Base-by-base conservation (phyloP, 495 filamentous ascomycete genomes). In the Friedmanniomyces endolithicus region DNA sequence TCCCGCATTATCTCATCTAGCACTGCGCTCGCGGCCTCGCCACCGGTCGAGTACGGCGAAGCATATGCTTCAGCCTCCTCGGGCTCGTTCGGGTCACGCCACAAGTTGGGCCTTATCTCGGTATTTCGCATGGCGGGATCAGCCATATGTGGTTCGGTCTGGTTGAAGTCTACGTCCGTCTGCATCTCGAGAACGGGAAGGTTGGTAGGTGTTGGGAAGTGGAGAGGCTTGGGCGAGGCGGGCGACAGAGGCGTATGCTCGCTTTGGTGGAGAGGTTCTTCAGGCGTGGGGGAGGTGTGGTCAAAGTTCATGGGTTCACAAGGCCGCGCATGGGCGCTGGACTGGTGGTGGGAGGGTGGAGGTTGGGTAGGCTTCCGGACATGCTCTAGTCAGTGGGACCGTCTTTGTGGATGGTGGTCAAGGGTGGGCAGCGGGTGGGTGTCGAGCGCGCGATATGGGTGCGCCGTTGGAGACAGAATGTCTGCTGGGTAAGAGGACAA, bases 91-190 rank as follows among this genome's bases (percentile, higher is more conserved):
- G 55, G 54, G 37, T 53, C 59, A 7, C 47, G 49, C 59, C 59
- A 62, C 9, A 51, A 14, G 31, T 62, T 44, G 1, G 59, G 59
- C 7, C 59, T 2, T 1, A 62, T 43, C 35, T 58, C 59, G 7
- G 59, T 62, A 33, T 62, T 54, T 55, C 40, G 59, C 55, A 63
- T 62, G 53, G 64, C 52, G 0, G 60, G 57, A 23, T 61, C 69
- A 49, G 44, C 64, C 64, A 71, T 67, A 62, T 76, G 70, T 9
- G 78, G 76, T 19, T 80, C 73, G 24, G 79, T 83, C 64, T 83
- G 80, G 69, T 85, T 82, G 72, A 85, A 85, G 58, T 76, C 65
- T 43, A 81, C 80, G 69, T 87, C 82, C 75, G 79, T 86, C 68
- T 85, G 82, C 61, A 83, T 82, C 61, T 83, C 74, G 55, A 87